Conservation (phyloP, 2,329 filamentous ascomycete genomes). For the Cercospora berteroae region DNA sequence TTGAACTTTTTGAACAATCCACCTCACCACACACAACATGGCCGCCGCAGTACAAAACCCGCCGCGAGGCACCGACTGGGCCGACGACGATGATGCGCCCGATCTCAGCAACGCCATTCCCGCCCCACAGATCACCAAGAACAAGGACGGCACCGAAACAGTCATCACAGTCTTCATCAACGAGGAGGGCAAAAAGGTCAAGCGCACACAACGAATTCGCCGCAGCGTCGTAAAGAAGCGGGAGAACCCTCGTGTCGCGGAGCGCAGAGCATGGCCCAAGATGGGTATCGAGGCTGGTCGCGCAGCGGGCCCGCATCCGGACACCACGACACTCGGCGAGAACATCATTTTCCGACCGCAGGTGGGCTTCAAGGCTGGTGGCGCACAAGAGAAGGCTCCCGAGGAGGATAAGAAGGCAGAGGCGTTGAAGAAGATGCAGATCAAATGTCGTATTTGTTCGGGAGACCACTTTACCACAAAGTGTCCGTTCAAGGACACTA, state of each 20-base stretch:
- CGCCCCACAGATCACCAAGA: conserved; percentile 81
- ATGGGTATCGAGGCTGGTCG: conserved; percentile 90
- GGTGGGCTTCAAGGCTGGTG: conserved; percentile 89
- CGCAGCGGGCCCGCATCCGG: conserved; percentile 72
- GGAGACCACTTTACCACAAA: conserved; percentile 99
- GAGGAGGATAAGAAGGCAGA: conserved; percentile 68
- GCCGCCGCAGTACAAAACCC: conserved; percentile 36
- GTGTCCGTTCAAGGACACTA: conserved; percentile 99
- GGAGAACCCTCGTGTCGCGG: conserved; percentile 94
- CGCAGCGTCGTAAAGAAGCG: conserved; percentile 88
- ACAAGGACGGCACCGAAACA: conserved; percentile 98
- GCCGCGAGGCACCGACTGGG: conserved; percentile 71
- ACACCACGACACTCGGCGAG: conserved; percentile 92
- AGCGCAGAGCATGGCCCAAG: conserved; percentile 89
- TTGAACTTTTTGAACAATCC: background rate
- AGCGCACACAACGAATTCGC: conserved; percentile 93
- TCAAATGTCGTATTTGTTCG: conserved; percentile 98
- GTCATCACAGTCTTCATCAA: conserved; percentile 86
- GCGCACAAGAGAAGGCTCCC: conserved; percentile 70
- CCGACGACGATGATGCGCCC: conserved; percentile 77
- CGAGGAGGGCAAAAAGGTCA: conserved; percentile 92
- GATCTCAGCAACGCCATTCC: conserved; percentile 77
- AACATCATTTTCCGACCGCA: conserved; percentile 96
- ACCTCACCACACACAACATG: conserved; percentile 25
- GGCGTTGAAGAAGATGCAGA: conserved; percentile 93